phyloP scores from a whole-genome alignment of 371 early-diverging fungal genomes.

The Mortierella sp. region DNA sequence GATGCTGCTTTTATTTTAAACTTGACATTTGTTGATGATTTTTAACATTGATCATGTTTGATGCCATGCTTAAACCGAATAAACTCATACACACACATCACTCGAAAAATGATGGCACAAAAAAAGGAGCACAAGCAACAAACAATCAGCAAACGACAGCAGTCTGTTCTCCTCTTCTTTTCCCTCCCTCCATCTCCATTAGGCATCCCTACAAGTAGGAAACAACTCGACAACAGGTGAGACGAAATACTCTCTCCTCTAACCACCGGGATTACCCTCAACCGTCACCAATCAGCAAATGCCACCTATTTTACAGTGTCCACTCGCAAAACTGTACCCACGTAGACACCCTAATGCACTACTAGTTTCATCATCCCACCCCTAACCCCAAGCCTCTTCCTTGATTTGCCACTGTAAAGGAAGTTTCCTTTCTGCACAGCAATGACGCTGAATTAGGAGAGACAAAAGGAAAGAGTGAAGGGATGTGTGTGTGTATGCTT shows the following conservation, averaged over 20 bases:
- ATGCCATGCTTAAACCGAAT: neutral
- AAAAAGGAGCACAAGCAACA: neutral
- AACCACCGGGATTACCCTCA: no score
- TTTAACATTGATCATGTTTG: neutral
- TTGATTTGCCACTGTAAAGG: neutral
- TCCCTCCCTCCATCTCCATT: neutral
- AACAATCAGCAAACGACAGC: slow-evolving; percentile 3
- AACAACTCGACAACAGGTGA: no score
- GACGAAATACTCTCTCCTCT: no score
- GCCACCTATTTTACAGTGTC: no score
- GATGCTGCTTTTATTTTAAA: neutral
- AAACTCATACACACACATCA: neutral
- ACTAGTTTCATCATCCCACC: neutral
- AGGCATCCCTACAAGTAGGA: no score
- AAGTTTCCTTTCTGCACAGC: neutral
- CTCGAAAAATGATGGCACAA: neutral
- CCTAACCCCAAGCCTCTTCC: neutral
- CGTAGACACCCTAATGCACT: neutral
- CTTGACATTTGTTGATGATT: neutral
- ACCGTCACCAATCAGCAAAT: no score
- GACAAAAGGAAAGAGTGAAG: neutral
- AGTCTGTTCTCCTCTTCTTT: neutral
- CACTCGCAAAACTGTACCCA: no score
- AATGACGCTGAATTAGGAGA: neutral
- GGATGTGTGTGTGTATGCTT: neutral